These are phyloP conservation scores for Kernera saxatilis DNA, from an alignment of 345 rosid genomes.

Conservation along the genomic window DNA sequence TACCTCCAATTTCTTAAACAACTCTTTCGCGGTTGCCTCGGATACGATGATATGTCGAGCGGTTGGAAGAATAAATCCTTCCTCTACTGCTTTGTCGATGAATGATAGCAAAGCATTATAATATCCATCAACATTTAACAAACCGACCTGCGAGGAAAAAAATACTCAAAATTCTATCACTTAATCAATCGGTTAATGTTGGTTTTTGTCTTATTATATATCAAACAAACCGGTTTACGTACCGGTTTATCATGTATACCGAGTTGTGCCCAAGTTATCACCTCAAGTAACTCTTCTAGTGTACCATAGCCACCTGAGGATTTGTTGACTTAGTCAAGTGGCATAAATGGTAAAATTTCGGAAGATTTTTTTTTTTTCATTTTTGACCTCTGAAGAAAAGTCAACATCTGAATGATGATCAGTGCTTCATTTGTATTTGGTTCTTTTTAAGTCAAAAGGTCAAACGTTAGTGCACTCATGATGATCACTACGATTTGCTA, in stretches of 20 bases:
- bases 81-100: slow-evolving; percentile 56
- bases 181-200: neutral
- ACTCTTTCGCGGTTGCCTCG: slow-evolving; percentile 35
- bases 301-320: slow-evolving; percentile 60
- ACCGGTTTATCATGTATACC: slow-evolving; percentile 63
- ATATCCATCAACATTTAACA: slow-evolving; percentile 52
- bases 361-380: neutral
- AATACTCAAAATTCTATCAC: neutral
- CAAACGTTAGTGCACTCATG: slow-evolving; percentile 1
- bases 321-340: neutral
- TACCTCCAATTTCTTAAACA: slow-evolving; percentile 46
- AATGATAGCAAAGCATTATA: slow-evolving; percentile 46
- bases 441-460: slow-evolving; percentile 20
- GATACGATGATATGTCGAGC: slow-evolving; percentile 44
- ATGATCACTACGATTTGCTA: neutral
- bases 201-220: neutral
- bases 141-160: slow-evolving; percentile 35
- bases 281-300: slow-evolving; percentile 56
- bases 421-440: neutral
- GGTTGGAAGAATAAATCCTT: slow-evolving; percentile 44
- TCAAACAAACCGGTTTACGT: neutral
- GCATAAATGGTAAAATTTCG: neutral
- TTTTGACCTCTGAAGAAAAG: slow-evolving; percentile 3
- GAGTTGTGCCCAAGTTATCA: slow-evolving; percentile 60
- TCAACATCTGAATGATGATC: slow-evolving; percentile 23